These are phyloP conservation scores for Plantago major DNA, from an alignment of 257 asterid species.

Conservation along the genomic window DNA sequence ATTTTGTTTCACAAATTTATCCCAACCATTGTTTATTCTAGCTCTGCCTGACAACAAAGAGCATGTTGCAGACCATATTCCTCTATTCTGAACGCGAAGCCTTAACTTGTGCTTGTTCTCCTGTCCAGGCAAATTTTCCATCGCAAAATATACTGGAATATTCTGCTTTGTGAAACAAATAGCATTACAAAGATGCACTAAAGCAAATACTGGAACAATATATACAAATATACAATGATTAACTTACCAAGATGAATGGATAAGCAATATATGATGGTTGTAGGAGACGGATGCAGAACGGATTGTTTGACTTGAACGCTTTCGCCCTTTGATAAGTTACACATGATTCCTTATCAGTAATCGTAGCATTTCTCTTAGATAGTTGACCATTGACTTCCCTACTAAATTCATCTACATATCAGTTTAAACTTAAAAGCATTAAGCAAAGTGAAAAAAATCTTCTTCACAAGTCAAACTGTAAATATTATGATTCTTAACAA, in stretches of 20 bases:
- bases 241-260: neutral
- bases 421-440: neutral
- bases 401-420: neutral
- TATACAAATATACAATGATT: no score
- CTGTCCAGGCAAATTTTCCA: no score
- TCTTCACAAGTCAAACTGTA: no score
- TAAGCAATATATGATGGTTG: conserved; percentile 9
- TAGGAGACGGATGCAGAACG: conserved; percentile 12
- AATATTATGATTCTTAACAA: no score
- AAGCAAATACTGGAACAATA: no score
- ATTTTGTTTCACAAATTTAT: conserved; percentile 20
- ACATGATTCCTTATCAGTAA: neutral
- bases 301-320: conserved; percentile 6
- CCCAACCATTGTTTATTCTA: conserved; percentile 6
- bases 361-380: no score
- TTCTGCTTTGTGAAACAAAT: no score
- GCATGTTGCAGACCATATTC: neutral
- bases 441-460: no score
- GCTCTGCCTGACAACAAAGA: neutral
- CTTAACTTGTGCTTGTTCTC: neutral
- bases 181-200: no score
- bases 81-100: neutral
- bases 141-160: no score
- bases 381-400: neutral
- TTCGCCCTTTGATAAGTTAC: conserved; percentile 14